phyloP scores from a whole-genome alignment of 2,329 filamentous ascomycete species.

The Chaetoscypha palmicola region DNA sequence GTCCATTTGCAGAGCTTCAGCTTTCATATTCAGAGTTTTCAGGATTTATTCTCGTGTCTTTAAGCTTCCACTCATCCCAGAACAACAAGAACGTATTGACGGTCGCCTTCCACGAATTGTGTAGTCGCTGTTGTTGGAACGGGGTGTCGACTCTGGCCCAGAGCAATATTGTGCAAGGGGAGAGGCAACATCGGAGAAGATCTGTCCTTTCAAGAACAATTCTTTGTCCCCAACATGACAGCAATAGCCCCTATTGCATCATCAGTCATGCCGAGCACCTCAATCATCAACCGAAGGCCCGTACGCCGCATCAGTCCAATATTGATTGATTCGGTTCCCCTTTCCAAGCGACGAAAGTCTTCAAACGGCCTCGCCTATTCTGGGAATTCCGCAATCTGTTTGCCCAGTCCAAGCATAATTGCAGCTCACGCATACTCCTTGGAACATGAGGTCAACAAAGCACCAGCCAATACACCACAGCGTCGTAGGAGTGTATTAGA shows the following conservation, averaged over 20 bases:
- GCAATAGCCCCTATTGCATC: neutral
- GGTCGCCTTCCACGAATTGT: no score
- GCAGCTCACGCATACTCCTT: slow-evolving; percentile 24
- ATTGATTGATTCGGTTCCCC: slow-evolving; percentile 2
- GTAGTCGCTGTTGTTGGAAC: no score
- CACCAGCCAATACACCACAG: slow-evolving; percentile 4
- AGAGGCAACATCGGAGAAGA: neutral
- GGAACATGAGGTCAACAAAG: slow-evolving; percentile 15
- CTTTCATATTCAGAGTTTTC: neutral
- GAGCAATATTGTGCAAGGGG: no score
- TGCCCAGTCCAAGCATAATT: slow-evolving; percentile 24
- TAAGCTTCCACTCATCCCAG: neutral
- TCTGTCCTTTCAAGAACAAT: slow-evolving; percentile 1
- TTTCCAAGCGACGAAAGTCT: neutral
- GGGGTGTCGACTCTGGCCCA: no score
- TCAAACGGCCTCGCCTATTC: neutral
- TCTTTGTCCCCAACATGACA: slow-evolving; percentile 2
- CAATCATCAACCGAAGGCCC: slow-evolving; percentile 8
- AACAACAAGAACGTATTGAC: no score
- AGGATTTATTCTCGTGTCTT: neutral
- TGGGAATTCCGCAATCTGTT: neutral
- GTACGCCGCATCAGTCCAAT: slow-evolving; percentile 14
- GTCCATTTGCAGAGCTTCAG: neutral
- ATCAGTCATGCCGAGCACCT: slow-evolving; percentile 8
- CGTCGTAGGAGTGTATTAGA: slow-evolving; percentile 17